phyloP scores from a whole-genome alignment of 192 early-diverging fungal genomes.

The Tieghemiomyces parasiticus region DNA sequence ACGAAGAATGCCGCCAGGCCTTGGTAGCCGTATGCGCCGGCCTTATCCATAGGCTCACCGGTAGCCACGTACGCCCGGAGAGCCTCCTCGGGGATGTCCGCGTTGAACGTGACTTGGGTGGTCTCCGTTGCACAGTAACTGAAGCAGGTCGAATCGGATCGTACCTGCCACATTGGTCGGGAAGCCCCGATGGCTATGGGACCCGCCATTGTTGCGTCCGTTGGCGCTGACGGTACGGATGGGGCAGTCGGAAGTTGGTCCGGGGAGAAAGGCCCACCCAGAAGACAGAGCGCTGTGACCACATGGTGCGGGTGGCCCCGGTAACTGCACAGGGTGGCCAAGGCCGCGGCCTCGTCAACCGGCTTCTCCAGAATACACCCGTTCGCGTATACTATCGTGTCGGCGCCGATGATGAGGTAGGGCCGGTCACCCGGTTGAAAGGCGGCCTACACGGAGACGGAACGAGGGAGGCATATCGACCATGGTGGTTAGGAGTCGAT shows the following conservation, averaged over 20 bases:
- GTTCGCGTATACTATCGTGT: conserved; percentile 56
- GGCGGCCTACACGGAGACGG: no score
- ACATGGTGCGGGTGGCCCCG: conserved; percentile 47
- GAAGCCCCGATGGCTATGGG: no score
- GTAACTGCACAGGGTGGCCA: conserved; percentile 32
- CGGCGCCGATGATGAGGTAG: conserved; percentile 62
- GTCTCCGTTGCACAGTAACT: conserved; percentile 23
- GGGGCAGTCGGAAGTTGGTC: no score
- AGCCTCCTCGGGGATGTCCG: conserved; percentile 36
- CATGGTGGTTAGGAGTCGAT: no score
- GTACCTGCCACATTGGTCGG: background rate
- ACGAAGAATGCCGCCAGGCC: conserved; percentile 54
- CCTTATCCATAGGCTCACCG: conserved; percentile 57
- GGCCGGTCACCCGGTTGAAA: no score
- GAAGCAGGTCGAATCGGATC: background rate
- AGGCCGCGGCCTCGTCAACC: conserved; percentile 42
- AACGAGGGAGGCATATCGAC: no score
- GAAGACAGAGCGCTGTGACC: conserved; percentile 53
- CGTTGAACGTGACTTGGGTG: conserved; percentile 52
- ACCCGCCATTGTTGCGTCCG: no score
- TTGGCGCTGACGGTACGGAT: background rate
- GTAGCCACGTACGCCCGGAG: conserved; percentile 48
- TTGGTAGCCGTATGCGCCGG: conserved; percentile 81
- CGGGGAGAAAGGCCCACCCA: conserved; percentile 12
- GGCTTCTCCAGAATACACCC: conserved; percentile 78